phyloP scores from a whole-genome alignment of 2,329 filamentous ascomycete species.

The Tolypocladium endophyticum region DNA sequence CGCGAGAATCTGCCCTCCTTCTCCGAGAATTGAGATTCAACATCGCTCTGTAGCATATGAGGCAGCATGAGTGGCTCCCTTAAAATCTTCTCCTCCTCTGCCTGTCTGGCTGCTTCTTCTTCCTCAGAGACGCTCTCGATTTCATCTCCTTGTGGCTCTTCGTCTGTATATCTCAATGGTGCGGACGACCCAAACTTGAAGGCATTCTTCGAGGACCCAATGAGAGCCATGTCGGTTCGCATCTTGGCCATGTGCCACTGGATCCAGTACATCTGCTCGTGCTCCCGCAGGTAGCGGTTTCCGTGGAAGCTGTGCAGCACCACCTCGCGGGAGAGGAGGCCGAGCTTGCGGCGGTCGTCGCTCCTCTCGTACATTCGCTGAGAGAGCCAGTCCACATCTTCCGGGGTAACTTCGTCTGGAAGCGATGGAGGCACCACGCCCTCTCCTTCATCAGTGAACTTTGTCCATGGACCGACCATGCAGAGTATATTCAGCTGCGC shows the following conservation, averaged over 20 bases:
- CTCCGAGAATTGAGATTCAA: neutral
- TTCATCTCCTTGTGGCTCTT: slow-evolving; percentile 7
- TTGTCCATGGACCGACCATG: slow-evolving; percentile 50
- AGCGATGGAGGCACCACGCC: slow-evolving; percentile 15
- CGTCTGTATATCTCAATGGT: slow-evolving; percentile 10
- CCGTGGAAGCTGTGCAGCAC: slow-evolving; percentile 50
- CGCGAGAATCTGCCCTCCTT: neutral
- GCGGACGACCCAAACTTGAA: slow-evolving; percentile 10
- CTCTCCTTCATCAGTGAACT: slow-evolving; percentile 42
- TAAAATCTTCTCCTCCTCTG: neutral
- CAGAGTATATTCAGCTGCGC: slow-evolving; percentile 53
- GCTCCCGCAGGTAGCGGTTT: slow-evolving; percentile 48
- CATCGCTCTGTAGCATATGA: neutral
- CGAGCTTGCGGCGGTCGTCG: slow-evolving; percentile 42
- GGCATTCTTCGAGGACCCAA: slow-evolving; percentile 5
- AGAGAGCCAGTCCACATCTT: slow-evolving; percentile 42
- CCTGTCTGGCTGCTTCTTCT: neutral
- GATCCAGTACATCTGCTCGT: slow-evolving; percentile 51
- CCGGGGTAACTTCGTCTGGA: slow-evolving; percentile 29
- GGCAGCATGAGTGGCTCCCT: neutral
- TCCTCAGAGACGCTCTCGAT: neutral
- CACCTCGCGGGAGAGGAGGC: slow-evolving; percentile 46
- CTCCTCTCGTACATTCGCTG: slow-evolving; percentile 50
- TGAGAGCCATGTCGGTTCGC: slow-evolving; percentile 8
- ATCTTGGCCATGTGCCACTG: slow-evolving; percentile 23